Base-by-base conservation (phyloP, 306 rosid genomes). In the Fragaria vesca region DNA sequence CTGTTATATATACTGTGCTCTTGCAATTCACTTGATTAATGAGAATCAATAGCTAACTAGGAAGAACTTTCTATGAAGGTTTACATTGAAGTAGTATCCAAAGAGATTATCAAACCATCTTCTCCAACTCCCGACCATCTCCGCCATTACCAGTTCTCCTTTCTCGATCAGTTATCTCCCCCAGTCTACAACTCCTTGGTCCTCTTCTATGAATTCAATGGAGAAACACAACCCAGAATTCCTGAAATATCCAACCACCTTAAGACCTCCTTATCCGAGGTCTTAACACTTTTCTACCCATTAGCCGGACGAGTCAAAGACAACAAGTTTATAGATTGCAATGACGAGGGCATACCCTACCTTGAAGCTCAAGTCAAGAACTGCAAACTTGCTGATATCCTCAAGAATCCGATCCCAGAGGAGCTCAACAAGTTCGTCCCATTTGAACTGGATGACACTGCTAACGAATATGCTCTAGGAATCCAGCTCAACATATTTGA, bases 401-500 rank as follows among this genome's bases (percentile, higher is more conserved):
- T 80, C 45, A 12, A 28, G 0, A 69, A 76, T 38, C 78, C 84
- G 5, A 17, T 69, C 28, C 81, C 77, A 1, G n/a, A 6, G 1
- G 76, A 78, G 9, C 76, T 82, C 76, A 82, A 74, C 40, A 78
- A 78, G 68, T 48, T 82, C 52, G 21, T 68, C n/a, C 82, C 85
- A 1, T 78, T 82, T 36, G 42, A 78, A 17, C 76, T 78, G 16
- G 76, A 73, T 26, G 42, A 47, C 13, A 6, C 34, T 1, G 48
- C 54, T 65, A 83, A 88, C 3, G 76, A 86, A 6, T 26, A 65
- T 60, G 18, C 62, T 11, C 82, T 91, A 8, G 88, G 91, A 0
- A 71, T 87, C 67, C 97, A 85, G 67, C 78, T 88, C 45, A 87
- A 81, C 28, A 69, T 80, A 3, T 89, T 88, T 8, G 80, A 80